A percentile compares a stretch with the other conserved stretches of the same genome.
Conservation (phyloP, 148 eudicot genomes). For the Pharnaceum exiguum region DNA sequence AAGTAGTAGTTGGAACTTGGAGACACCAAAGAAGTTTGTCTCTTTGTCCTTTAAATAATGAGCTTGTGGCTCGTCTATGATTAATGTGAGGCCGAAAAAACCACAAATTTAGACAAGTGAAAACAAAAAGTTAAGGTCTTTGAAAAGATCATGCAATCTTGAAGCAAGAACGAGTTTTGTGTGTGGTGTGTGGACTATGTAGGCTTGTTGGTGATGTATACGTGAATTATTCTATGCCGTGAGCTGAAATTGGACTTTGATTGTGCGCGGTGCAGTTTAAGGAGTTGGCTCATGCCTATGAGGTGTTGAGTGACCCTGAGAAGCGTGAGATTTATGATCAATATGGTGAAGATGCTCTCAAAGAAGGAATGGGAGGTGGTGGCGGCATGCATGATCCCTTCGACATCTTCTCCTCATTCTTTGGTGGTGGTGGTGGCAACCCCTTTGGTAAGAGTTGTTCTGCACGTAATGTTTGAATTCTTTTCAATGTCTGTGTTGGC, state of each 20-base stretch:
- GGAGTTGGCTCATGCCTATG: slow-evolving; percentile 76
- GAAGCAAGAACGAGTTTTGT: too few species aligned
- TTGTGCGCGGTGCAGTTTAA: slow-evolving; percentile 42
- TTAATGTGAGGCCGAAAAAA: too few species aligned
- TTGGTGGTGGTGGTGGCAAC: slow-evolving; percentile 64
- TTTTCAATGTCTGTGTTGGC: neutral
- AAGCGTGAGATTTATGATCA: slow-evolving; percentile 74
- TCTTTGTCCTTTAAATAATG: too few species aligned
- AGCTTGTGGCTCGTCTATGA: too few species aligned
- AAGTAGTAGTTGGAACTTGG: too few species aligned
- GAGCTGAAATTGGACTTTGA: neutral
- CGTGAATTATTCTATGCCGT: too few species aligned
- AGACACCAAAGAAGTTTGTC: too few species aligned
- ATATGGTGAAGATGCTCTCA: slow-evolving; percentile 83
- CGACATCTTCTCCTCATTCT: slow-evolving; percentile 60
- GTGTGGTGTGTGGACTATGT: neutral
- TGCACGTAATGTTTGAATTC: neutral
- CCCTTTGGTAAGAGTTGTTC: slow-evolving; percentile 38
- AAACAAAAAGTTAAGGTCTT: too few species aligned
- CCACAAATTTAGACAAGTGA: too few species aligned
- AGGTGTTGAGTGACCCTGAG: slow-evolving; percentile 69
- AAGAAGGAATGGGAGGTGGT: slow-evolving; percentile 90
- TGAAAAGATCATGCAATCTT: too few species aligned
- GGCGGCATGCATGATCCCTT: slow-evolving; percentile 67
- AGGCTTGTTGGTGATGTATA: too few species aligned